These are phyloP conservation scores for Salix exigua DNA, from an alignment of 345 rosid species.

Conservation along the genomic window DNA sequence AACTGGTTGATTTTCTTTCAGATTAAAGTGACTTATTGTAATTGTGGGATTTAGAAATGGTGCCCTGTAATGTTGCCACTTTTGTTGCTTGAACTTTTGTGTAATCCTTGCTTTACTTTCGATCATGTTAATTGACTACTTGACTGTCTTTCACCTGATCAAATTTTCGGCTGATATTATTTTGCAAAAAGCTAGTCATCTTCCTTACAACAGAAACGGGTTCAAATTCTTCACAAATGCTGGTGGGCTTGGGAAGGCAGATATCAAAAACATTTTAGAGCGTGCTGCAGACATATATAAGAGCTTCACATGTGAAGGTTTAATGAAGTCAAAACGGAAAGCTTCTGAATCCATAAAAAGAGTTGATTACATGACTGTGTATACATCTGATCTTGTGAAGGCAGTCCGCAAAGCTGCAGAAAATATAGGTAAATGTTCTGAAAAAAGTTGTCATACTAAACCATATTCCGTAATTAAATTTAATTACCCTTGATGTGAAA, in stretches of 20 bases:
- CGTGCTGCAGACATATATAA: conserved; percentile 74
- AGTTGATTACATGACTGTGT: conserved; percentile 82
- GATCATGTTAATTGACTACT: background rate
- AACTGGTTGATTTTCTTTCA: conserved; percentile 3
- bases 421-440: conserved; percentile 52
- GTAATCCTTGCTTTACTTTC: background rate
- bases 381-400: conserved; percentile 78
- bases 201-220: conserved; percentile 96
- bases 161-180: conserved; percentile 21
- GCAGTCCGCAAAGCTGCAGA: conserved; percentile 90
- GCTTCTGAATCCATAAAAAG: conserved; percentile 44
- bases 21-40: background rate
- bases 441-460: background rate
- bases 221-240: conserved; percentile 89
- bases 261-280: conserved; percentile 81
- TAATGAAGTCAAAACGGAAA: conserved; percentile 31
- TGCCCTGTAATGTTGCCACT: background rate
- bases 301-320: conserved; percentile 41
- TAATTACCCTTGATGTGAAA: background rate
- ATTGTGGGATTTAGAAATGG: background rate
- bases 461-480: background rate
- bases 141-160: conserved; percentile 3
- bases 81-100: conserved; percentile 3
- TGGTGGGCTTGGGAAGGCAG: conserved; percentile 93
- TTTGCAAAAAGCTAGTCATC: conserved; percentile 81